phyloP scores from a whole-genome alignment of 208 protist genomes.

The Acanthamoeba royreba region DNA sequence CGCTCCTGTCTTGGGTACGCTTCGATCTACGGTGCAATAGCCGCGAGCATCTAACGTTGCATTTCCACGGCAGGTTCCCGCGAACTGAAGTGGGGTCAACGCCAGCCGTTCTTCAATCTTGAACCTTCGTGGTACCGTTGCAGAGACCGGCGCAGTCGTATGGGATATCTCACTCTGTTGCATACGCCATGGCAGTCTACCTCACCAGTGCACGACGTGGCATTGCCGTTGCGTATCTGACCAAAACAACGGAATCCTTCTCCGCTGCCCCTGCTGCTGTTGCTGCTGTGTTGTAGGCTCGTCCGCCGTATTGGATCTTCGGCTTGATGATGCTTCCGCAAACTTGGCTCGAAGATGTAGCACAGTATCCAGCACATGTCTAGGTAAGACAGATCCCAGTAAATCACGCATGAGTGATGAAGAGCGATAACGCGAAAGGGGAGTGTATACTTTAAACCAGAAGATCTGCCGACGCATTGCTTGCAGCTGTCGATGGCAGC shows the following conservation, averaged over 20 bases:
- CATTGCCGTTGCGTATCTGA: too few relatives aligned
- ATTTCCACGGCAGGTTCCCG: background rate
- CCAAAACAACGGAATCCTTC: too few relatives aligned
- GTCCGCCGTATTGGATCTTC: background rate
- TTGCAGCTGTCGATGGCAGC: background rate
- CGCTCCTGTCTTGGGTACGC: too few relatives aligned
- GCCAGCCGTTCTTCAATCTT: background rate
- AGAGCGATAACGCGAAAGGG: background rate
- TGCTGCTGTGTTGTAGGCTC: background rate
- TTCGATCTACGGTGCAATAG: background rate
- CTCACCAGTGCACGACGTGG: too few relatives aligned
- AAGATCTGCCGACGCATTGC: background rate
- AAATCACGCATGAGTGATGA: too few relatives aligned
- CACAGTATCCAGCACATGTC: background rate
- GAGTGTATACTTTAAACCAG: background rate
- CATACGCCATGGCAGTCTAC: background rate
- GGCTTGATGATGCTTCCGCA: background rate
- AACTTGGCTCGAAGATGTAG: background rate
- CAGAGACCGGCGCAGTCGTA: background rate
- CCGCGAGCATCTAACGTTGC: background rate
- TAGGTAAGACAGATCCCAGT: background rate
- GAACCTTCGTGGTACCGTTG: background rate
- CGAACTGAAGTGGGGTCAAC: background rate
- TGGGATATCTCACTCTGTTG: background rate
- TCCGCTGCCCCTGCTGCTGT: too few relatives aligned